Evolutionary conservation across 805 yeast genomes (phyloP).

Genomic region (Wickerhamomyces strasburgensis): DNA sequence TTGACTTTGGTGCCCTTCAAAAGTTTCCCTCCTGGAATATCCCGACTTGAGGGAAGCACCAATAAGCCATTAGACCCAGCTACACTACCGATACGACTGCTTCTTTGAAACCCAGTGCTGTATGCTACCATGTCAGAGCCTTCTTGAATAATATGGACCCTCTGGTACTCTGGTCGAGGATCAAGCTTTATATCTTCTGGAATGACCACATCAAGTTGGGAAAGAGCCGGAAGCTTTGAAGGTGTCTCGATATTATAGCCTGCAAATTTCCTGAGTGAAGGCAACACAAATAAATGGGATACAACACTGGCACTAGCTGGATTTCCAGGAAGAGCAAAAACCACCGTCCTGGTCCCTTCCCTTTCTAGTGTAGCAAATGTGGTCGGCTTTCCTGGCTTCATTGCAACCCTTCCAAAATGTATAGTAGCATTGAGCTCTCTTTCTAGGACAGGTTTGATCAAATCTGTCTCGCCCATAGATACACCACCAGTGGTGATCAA

Average conservation of each 20-base stretch:
- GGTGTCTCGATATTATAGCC: constrained; percentile 25
- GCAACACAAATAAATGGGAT: constrained; percentile 41
- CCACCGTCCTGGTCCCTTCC: constrained; percentile 24
- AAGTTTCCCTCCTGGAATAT: constrained; percentile 6
- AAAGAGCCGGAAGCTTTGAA: constrained; percentile 22
- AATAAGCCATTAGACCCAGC: constrained; percentile 42
- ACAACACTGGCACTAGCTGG: constrained; percentile 53
- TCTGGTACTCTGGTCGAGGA: constrained; percentile 48
- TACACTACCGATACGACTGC: constrained; percentile 44
- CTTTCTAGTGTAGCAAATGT: constrained; percentile 43
- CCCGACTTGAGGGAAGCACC: constrained; percentile 34
- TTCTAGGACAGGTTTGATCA: constrained; percentile 45
- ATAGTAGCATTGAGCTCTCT: constrained; percentile 36
- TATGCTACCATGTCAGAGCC: constrained; percentile 30
- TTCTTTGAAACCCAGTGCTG: constrained; percentile 47
- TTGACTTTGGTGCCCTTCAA: constrained; percentile 21
- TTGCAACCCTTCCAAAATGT: constrained; percentile 51
- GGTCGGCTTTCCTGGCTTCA: constrained; percentile 58
- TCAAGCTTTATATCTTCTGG: constrained; percentile 33
- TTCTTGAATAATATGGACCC: constrained; percentile 33
- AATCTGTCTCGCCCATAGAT: constrained; percentile 54
- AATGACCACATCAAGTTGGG: constrained; percentile 33
- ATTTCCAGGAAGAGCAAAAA: constrained; percentile 52
- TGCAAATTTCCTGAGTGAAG: constrained; percentile 35
- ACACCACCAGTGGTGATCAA: constrained; percentile 53